Evolutionary conservation across 1,284 basidiomycete species (phyloP).

Genomic region (Naganishia cerealis): DNA sequence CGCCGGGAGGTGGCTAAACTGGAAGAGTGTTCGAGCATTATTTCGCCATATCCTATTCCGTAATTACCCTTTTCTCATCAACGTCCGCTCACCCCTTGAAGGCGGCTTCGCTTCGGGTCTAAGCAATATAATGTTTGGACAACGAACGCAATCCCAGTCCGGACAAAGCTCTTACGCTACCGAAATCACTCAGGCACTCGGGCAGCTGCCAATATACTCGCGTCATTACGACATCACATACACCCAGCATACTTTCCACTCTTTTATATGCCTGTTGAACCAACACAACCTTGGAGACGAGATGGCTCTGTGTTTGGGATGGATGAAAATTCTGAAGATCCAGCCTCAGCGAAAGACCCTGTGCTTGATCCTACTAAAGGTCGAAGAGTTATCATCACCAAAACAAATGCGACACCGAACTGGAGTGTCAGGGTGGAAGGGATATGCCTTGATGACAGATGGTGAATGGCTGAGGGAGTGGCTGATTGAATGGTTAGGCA

Average conservation of each 20-base stretch:
- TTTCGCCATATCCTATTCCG: slow-evolving; percentile 20
- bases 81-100: slow-evolving; percentile 12
- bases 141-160: not conserved
- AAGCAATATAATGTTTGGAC: slow-evolving; percentile 9
- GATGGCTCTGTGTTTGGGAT: slow-evolving; percentile 21
- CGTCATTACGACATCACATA: slow-evolving; percentile 26
- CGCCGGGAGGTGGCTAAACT: slow-evolving; percentile 14
- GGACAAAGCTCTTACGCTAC: not conserved
- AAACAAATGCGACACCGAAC: slow-evolving; percentile 26
- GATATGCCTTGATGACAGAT: slow-evolving; percentile 25
- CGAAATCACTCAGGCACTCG: not conserved
- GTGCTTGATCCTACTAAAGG: slow-evolving; percentile 18
- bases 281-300: slow-evolving; percentile 23
- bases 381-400: slow-evolving; percentile 17
- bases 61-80: slow-evolving; percentile 12
- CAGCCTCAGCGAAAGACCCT: slow-evolving; percentile 22
- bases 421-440: slow-evolving; percentile 12
- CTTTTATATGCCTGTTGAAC: slow-evolving; percentile 15
- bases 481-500: slow-evolving; percentile 20
- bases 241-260: slow-evolving; percentile 15
- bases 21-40: slow-evolving; percentile 19
- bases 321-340: slow-evolving; percentile 10
- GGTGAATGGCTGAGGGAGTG: slow-evolving; percentile 22
- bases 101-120: slow-evolving; percentile 8
- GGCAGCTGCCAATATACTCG: slow-evolving; percentile 7